Evolutionary conservation across 805 yeast genomes (phyloP).

Genomic region (Cyberlindnera mississippiensis): DNA sequence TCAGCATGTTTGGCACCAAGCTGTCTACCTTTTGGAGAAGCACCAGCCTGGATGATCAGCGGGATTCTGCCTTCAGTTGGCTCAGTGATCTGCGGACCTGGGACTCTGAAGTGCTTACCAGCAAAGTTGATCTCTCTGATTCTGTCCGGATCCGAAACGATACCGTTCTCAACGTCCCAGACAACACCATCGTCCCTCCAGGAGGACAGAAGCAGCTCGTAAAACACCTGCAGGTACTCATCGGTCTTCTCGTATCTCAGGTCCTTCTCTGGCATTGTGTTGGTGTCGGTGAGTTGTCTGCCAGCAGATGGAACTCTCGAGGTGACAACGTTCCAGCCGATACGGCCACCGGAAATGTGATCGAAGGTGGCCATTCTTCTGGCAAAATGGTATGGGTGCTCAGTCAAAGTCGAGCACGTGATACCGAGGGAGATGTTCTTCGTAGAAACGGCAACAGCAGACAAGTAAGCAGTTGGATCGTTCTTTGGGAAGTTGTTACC

Average conservation of each 20-base stretch:
- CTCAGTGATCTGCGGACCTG: constrained; percentile 42
- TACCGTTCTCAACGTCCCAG: constrained; percentile 28
- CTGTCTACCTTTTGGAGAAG: constrained; percentile 38
- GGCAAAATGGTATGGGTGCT: constrained; percentile 43
- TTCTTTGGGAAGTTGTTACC: constrained; percentile 35
- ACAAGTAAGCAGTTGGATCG: constrained; percentile 37
- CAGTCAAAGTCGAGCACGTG: constrained; percentile 43
- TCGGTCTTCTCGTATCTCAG: constrained; percentile 41
- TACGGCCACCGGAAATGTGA: constrained; percentile 42
- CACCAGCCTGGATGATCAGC: constrained; percentile 43
- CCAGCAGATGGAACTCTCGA: constrained; percentile 43
- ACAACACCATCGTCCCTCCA: constrained; percentile 43
- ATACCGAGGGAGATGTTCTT: constrained; percentile 39
- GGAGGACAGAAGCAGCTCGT: constrained; percentile 38
- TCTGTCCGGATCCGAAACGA: constrained; percentile 37
- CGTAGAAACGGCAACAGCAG: constrained; percentile 43
- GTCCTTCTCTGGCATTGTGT: constrained; percentile 37
- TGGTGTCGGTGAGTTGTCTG: constrained; percentile 37
- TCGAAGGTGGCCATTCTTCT: constrained; percentile 44
- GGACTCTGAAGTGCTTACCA: constrained; percentile 36
- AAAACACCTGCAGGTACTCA: constrained; percentile 41
- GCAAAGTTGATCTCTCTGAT: constrained; percentile 40
- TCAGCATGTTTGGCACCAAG: constrained; percentile 46
- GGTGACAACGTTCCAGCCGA: constrained; percentile 48
- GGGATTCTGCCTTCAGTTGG: constrained; percentile 46